These are phyloP conservation scores for Botrytis tulipae DNA, from an alignment of 2,329 filamentous ascomycete genomes.

Conservation along the genomic window DNA sequence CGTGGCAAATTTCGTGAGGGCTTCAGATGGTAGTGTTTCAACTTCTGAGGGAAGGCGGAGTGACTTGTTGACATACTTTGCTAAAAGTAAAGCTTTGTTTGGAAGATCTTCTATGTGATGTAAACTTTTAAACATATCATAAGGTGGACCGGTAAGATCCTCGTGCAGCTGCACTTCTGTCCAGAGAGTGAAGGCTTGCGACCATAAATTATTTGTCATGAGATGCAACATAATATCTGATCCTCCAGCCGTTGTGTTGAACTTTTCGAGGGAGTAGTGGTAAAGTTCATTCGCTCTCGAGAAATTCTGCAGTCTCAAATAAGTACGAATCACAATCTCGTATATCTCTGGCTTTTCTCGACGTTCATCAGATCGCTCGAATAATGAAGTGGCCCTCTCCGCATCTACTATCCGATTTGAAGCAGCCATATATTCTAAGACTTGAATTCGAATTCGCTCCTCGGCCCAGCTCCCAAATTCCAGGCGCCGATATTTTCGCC, in stretches of 20 bases:
- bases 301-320: constrained; percentile 43
- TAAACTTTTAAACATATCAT: constrained; percentile 23
- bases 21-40: not conserved
- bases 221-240: constrained; percentile 32
- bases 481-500: constrained; percentile 42
- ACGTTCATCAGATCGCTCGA: constrained; percentile 38
- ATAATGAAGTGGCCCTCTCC: constrained; percentile 46
- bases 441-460: constrained; percentile 25
- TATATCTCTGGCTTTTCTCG: constrained; percentile 46
- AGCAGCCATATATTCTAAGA: constrained; percentile 43
- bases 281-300: constrained; percentile 39
- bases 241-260: constrained; percentile 28
- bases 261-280: constrained; percentile 23
- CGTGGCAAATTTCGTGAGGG: constrained; percentile 25
- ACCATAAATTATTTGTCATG: constrained; percentile 30
- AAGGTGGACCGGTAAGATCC: constrained; percentile 9
- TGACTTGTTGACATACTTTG: constrained; percentile 21
- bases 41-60: not conserved
- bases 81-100: constrained; percentile 20
- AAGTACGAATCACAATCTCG: constrained; percentile 44
- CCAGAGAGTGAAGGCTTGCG: constrained; percentile 31
- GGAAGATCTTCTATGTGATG: constrained; percentile 7
- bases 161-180: constrained; percentile 22
- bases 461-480: constrained; percentile 25
- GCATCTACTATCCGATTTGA: constrained; percentile 43